Base-by-base conservation (phyloP, 139 green algal genomes). In the Auxenochlorella protothecoides region DNA sequence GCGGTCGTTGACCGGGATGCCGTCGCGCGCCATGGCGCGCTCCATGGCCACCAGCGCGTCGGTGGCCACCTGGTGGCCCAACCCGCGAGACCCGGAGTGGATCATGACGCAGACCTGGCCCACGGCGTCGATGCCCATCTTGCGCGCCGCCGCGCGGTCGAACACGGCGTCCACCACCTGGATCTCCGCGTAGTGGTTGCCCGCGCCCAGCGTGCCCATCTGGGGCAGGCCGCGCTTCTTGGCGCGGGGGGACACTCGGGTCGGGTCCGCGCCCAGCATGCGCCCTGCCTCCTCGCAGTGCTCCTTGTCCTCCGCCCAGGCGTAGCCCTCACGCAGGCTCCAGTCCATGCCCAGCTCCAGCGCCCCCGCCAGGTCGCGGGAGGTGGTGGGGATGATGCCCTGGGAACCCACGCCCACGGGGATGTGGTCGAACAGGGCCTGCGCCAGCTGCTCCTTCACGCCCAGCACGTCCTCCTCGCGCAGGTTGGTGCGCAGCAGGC, bases 181-280 rank as follows among this genome's bases (percentile, higher is more conserved):
- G 74, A 96, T 89, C 80, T 96, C 90, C 14, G 89, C 87, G 74
- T 97, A 97, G 72, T 97, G 91, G 77, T 97, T 97, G 63, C 91
- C 91, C 11, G 90, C 91, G 4, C 91, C 91, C 70, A 97, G 77
- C 2, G 91, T 97, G 53, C 91, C 91, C 89, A 97, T 93, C 81
- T 97, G 88, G 0, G 91, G 90, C 66, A 96, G 85, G 14, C 91
- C 91, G 2, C 91, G 81, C 82, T 96, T 95, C 83, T 96, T 96
- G 66, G 91, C 91, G 0, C 91, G 81, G n/a, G 75, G 68, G 12
- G 74, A 84, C 44, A 79, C 78, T 68, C 74, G 75, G 66, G 76
- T 79, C 13, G 90, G 88, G 76, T 96, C 84, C 61, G 91, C 91
- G 65, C 74, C 84, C 44, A 96, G 78, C 88, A 97, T 94, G 12